phyloP scores from a whole-genome alignment of 2,329 filamentous ascomycete genomes.

The Neofusicoccum sp. region DNA sequence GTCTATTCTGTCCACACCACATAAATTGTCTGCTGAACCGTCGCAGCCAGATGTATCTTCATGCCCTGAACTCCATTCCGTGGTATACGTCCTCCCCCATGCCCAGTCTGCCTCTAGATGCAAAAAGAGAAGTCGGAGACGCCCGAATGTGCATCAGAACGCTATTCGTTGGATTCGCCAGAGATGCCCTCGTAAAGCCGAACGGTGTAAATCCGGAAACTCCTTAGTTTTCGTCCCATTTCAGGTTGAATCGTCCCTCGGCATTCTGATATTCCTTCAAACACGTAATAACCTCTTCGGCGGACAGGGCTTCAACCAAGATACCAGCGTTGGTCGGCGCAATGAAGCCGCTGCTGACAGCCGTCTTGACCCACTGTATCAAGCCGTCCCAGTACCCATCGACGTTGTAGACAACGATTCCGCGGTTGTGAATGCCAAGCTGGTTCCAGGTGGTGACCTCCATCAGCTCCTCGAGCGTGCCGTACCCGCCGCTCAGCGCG shows the following conservation, averaged over 20 bases:
- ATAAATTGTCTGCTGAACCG: too few relatives aligned
- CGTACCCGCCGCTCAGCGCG: conserved; percentile 83
- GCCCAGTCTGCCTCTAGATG: background rate
- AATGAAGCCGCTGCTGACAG: conserved; percentile 76
- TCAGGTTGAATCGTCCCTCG: conserved; percentile 71
- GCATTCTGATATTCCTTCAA: conserved; percentile 75
- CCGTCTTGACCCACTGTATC: conserved; percentile 74
- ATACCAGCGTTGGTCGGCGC: conserved; percentile 69
- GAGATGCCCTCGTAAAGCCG: background rate
- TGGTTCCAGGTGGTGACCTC: conserved; percentile 94
- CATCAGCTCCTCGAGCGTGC: conserved; percentile 93
- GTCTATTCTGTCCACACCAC: background rate
- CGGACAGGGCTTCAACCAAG: conserved; percentile 69
- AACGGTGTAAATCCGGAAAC: background rate
- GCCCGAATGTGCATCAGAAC: background rate
- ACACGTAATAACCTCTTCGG: conserved; percentile 68
- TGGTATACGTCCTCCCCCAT: background rate
- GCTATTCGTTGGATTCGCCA: background rate
- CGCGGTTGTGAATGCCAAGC: conserved; percentile 80
- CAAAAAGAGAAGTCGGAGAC: background rate
- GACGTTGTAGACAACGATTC: conserved; percentile 80
- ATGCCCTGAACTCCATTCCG: background rate
- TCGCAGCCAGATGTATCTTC: background rate
- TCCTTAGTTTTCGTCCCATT: conserved; percentile 64
- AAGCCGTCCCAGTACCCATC: conserved; percentile 91